These are phyloP conservation scores for Cutaneotrichosporon arboriforme DNA, from an alignment of 1,284 basidiomycete genomes.

Conservation along the genomic window DNA sequence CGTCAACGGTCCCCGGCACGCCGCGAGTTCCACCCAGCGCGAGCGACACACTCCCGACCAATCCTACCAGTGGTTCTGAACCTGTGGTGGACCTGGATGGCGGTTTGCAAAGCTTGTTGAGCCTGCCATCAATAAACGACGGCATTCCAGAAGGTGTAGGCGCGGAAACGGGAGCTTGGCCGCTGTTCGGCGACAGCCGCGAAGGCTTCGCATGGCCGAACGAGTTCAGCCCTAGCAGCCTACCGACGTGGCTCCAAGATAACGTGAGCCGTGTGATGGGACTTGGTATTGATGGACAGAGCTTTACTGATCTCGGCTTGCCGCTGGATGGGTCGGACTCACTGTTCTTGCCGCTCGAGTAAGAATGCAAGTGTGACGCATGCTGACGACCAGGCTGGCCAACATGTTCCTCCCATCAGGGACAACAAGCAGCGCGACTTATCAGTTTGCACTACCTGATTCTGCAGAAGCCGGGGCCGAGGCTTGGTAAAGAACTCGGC, in stretches of 20 bases:
- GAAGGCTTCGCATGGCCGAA: slow-evolving; percentile 66
- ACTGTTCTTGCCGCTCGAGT: slow-evolving; percentile 64
- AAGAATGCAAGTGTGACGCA: slow-evolving; percentile 9
- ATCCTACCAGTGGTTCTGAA: background rate
- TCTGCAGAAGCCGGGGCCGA: slow-evolving; percentile 44
- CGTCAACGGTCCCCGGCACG: slow-evolving; percentile 54
- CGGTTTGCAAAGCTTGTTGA: slow-evolving; percentile 38
- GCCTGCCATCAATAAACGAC: slow-evolving; percentile 26
- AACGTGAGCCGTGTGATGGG: slow-evolving; percentile 55
- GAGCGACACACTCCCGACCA: background rate
- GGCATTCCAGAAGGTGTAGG: slow-evolving; percentile 11
- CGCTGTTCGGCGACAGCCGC: slow-evolving; percentile 8
- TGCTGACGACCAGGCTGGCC: slow-evolving; percentile 30
- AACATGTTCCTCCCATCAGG: slow-evolving; percentile 45
- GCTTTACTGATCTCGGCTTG: slow-evolving; percentile 74
- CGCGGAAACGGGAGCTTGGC: slow-evolving; percentile 12
- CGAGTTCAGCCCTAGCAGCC: slow-evolving; percentile 50
- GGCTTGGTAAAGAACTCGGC: slow-evolving; percentile 43
- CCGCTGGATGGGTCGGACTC: slow-evolving; percentile 84
- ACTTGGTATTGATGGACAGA: slow-evolving; percentile 51
- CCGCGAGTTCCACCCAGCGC: slow-evolving; percentile 49
- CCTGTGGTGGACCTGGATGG: slow-evolving; percentile 27
- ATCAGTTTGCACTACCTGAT: slow-evolving; percentile 39
- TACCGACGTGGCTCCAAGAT: slow-evolving; percentile 52
- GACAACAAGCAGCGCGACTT: slow-evolving; percentile 27